Evolutionary conservation across 352 stramenopile genomes (phyloP).

Genomic region (Phytophthora crassamura): DNA sequence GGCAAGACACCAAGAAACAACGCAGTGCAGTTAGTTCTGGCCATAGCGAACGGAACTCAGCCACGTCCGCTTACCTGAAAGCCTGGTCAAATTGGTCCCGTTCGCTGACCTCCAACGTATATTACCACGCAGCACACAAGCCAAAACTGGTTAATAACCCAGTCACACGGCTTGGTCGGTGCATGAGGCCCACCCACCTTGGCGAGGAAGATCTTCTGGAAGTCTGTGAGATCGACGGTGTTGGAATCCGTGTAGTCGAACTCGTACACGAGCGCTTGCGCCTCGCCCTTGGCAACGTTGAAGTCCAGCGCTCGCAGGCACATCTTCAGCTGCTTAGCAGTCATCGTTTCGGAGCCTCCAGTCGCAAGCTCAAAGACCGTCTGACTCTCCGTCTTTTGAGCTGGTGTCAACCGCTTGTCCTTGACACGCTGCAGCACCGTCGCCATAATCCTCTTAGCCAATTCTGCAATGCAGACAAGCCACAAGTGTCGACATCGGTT

Average conservation of each 20-base stretch:
- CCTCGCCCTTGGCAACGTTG: conserved; percentile 26
- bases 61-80: conserved; percentile 30
- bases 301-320: conserved; percentile 46
- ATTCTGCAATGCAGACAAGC: conserved; percentile 1
- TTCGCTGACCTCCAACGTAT: conserved; percentile 36
- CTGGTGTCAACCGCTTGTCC: conserved; percentile 34
- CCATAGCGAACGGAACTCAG: too few species aligned
- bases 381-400: conserved; percentile 36
- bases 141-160: background rate
- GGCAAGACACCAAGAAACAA: conserved; percentile 5
- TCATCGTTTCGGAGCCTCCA: conserved; percentile 30
- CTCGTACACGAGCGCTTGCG: conserved; percentile 46
- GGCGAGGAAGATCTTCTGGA: conserved; percentile 51
- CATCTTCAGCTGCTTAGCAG: conserved; percentile 35
- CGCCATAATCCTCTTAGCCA: background rate
- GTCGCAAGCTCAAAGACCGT: conserved; percentile 33
- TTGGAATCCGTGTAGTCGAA: conserved; percentile 50
- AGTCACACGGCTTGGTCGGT: background rate
- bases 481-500: conserved; percentile 15
- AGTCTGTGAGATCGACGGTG: conserved; percentile 43
- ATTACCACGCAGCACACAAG: background rate
- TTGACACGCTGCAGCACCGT: conserved; percentile 34
- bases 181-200: conserved; percentile 29
- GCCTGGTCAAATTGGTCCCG: conserved; percentile 35
- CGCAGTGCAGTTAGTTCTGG: too few species aligned